Conservation (phyloP, 2,329 filamentous ascomycete species). For the Balansia obtecta region DNA sequence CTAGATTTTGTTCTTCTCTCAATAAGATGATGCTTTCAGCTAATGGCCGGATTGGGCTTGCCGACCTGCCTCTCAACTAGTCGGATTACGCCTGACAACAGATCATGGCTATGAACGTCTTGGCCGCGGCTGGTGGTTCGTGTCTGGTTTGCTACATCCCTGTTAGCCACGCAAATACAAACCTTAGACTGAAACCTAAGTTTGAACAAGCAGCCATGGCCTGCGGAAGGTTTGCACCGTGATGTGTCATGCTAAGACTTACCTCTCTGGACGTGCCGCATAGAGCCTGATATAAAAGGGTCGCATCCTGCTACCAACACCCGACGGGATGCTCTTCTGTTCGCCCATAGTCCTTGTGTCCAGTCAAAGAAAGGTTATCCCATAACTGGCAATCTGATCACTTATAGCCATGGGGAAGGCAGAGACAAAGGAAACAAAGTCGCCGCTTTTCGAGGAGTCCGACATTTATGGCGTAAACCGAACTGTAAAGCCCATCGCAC, state of each 20-base stretch:
- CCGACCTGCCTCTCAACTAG: not conserved
- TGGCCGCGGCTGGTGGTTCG: not conserved
- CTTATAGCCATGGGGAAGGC: conserved; percentile 2
- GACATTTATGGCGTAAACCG: not conserved
- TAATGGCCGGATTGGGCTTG: no score
- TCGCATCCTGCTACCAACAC: not conserved
- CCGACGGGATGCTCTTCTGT: not conserved
- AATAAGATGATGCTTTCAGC: not conserved
- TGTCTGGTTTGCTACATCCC: not conserved
- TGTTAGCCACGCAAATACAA: not conserved
- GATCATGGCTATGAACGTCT: not conserved
- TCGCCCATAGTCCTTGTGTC: not conserved
- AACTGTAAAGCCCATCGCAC: not conserved
- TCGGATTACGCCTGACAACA: not conserved
- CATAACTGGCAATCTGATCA: not conserved
- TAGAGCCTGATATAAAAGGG: not conserved
- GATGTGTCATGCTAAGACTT: not conserved
- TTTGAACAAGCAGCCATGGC: not conserved
- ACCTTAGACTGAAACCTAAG: not conserved
- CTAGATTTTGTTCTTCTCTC: no score
- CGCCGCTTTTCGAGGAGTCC: not conserved
- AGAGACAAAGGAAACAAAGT: not conserved
- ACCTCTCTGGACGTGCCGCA: not conserved
- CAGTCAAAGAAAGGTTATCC: not conserved
- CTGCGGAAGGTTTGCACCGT: not conserved